These are phyloP conservation scores for Aspergillus tanneri DNA, from an alignment of 2,329 filamentous ascomycete genomes.

Conservation along the genomic window DNA sequence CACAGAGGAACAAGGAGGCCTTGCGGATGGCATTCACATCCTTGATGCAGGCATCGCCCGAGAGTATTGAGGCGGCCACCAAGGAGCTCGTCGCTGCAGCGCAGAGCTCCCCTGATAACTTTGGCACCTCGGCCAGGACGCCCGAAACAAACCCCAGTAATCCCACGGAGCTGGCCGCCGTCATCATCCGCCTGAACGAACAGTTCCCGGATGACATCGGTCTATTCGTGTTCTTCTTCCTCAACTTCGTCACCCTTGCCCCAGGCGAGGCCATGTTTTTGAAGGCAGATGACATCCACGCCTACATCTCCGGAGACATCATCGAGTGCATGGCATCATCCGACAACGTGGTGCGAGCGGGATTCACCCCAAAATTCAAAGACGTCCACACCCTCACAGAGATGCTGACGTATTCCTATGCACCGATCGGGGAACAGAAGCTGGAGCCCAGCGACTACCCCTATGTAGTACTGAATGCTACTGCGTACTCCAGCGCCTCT, in stretches of 20 bases:
- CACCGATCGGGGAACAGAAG: conserved; percentile 92
- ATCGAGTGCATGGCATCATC: conserved; percentile 99
- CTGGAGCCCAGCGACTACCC: conserved; percentile 83
- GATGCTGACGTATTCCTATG: conserved; percentile 94
- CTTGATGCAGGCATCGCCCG: conserved; percentile 74
- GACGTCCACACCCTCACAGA: conserved; percentile 83
- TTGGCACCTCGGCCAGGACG: conserved; percentile 57
- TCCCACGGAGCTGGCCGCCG: conserved; percentile 66
- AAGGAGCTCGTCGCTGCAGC: conserved; percentile 70
- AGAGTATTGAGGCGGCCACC: conserved; percentile 64
- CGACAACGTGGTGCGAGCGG: conserved; percentile 97
- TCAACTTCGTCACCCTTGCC: conserved; percentile 87
- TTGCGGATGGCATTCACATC: conserved; percentile 73
- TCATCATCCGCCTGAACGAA: conserved; percentile 73
- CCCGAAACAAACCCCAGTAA: conserved; percentile 37
- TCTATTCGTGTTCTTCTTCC: conserved; percentile 92
- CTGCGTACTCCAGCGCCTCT: conserved; percentile 75
- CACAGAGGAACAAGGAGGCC: conserved; percentile 70
- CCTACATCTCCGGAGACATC: conserved; percentile 76
- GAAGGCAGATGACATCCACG: conserved; percentile 94
- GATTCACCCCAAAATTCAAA: conserved; percentile 98
- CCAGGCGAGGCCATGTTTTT: conserved; percentile 95
- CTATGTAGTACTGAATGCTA: conserved; percentile 77
- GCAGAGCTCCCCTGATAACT: conserved; percentile 65
- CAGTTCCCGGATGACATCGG: conserved; percentile 91